These are phyloP conservation scores for Botrytis hyacinthi DNA, from an alignment of 2,329 filamentous ascomycete species.

Conservation along the genomic window DNA sequence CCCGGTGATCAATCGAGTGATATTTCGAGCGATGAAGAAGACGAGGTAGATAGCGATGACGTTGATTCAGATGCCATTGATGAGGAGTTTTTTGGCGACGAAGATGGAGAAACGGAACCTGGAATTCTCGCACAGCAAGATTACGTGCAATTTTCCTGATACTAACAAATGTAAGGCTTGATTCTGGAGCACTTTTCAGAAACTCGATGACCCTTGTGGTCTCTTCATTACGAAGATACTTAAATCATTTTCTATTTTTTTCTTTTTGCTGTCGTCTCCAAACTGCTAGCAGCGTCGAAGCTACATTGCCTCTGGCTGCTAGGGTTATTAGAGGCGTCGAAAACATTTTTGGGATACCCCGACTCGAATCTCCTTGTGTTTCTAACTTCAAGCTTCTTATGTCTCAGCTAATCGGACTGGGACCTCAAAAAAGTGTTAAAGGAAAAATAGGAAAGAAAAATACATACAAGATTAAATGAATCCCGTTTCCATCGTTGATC, in stretches of 20 bases:
- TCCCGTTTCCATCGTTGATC: background rate
- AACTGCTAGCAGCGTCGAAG: background rate
- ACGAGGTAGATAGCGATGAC: slow-evolving; percentile 69
- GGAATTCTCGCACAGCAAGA: slow-evolving; percentile 59
- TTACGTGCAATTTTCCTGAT: slow-evolving; percentile 52
- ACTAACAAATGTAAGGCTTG: slow-evolving; percentile 19
- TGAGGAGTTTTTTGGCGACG: slow-evolving; percentile 61
- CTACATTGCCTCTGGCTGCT: slow-evolving; percentile 3
- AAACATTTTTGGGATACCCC: slow-evolving; percentile 17
- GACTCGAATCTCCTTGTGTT: slow-evolving; percentile 10
- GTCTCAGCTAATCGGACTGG: slow-evolving; percentile 1
- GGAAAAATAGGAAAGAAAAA: slow-evolving; percentile 6
- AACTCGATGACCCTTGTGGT: background rate
- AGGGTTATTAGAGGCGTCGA: background rate
- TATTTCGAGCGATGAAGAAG: slow-evolving; percentile 74
- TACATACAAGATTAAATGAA: slow-evolving; percentile 11
- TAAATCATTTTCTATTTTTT: background rate
- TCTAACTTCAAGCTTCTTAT: background rate
- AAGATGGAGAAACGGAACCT: slow-evolving; percentile 50
- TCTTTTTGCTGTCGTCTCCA: background rate
- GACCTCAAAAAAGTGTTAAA: slow-evolving; percentile 4
- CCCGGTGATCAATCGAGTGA: slow-evolving; percentile 57
- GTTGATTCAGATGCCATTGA: slow-evolving; percentile 71
- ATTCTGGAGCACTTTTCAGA: background rate
- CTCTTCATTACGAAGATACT: slow-evolving; percentile 6